phyloP scores from a whole-genome alignment of 495 filamentous ascomycete species.

The Penicillium soppii region DNA sequence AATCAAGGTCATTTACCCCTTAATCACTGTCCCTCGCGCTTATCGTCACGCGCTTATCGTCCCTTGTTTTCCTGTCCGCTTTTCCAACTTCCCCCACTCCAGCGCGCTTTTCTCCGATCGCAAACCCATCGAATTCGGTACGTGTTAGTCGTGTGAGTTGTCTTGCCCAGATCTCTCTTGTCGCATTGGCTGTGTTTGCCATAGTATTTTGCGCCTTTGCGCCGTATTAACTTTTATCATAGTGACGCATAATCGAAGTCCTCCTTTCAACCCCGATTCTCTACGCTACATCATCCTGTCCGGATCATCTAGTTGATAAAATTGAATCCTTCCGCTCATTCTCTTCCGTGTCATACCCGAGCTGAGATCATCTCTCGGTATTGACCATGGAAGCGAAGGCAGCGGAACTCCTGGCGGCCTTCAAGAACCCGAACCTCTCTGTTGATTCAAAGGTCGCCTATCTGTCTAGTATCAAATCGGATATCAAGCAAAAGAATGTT shows the following conservation, averaged over 20 bases:
- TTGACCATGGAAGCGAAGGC: constrained; percentile 44
- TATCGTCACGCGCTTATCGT: constrained; percentile 33
- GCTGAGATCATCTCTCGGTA: constrained; percentile 6
- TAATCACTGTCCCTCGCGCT: constrained; percentile 18
- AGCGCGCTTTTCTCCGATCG: background rate
- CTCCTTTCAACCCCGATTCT: background rate
- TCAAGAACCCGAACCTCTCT: constrained; percentile 65
- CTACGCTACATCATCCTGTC: background rate
- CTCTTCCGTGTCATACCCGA: constrained; percentile 10
- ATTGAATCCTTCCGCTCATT: constrained; percentile 15
- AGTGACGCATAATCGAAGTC: background rate
- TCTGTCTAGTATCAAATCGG: constrained; percentile 72
- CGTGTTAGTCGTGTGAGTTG: background rate
- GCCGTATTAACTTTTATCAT: background rate
- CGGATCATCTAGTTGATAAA: constrained; percentile 10
- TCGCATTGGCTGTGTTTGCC: background rate
- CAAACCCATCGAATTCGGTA: background rate
- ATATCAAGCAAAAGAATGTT: constrained; percentile 86
- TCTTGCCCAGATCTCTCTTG: background rate
- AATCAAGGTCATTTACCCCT: background rate
- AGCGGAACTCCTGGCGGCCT: constrained; percentile 59
- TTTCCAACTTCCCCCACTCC: constrained; percentile 25
- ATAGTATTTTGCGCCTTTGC: background rate
- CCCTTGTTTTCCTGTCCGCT: constrained; percentile 30
- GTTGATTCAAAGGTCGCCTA: constrained; percentile 70